These are phyloP conservation scores for Scheffersomyces stambukii DNA, from an alignment of 1,139 yeast genomes.

Conservation along the genomic window DNA sequence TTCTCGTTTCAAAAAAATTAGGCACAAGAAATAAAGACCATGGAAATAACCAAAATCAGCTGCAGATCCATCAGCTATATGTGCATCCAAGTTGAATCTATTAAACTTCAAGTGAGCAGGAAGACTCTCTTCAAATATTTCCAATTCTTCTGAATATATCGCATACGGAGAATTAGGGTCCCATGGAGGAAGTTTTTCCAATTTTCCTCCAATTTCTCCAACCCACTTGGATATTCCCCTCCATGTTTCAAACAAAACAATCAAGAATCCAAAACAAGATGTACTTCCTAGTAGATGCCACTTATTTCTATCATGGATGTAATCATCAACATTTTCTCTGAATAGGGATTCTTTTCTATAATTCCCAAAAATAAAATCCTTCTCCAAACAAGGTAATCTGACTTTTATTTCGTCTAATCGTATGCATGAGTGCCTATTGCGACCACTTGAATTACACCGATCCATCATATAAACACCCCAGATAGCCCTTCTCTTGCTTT, in stretches of 20 bases:
- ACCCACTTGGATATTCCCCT: slow-evolving; percentile 31
- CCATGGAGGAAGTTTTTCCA: slow-evolving; percentile 27
- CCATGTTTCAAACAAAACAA: slow-evolving; percentile 31
- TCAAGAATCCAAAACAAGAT: slow-evolving; percentile 21
- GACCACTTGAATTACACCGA: slow-evolving; percentile 34
- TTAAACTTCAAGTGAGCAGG: slow-evolving; percentile 21
- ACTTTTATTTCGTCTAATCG: slow-evolving; percentile 20
- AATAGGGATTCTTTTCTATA: slow-evolving; percentile 12
- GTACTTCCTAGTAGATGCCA: slow-evolving; percentile 8
- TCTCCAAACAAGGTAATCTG: slow-evolving; percentile 20
- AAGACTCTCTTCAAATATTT: slow-evolving; percentile 16
- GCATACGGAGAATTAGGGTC: slow-evolving; percentile 20
- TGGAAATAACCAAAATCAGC: slow-evolving; percentile 35
- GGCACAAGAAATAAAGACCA: slow-evolving; percentile 27
- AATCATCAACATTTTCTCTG: slow-evolving; percentile 11
- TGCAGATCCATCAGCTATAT: slow-evolving; percentile 28
- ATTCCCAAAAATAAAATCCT: slow-evolving; percentile 22
- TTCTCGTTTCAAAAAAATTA: slow-evolving; percentile 31
- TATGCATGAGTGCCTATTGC: slow-evolving; percentile 29
- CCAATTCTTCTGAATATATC: slow-evolving; percentile 17
- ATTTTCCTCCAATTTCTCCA: slow-evolving; percentile 25
- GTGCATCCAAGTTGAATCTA: slow-evolving; percentile 25
- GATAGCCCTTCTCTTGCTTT: slow-evolving; percentile 30
- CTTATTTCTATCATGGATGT: slow-evolving; percentile 8
- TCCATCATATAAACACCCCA: slow-evolving; percentile 45